Evolutionary conservation across 306 rosid species (phyloP).

Genomic region (Quercus bicolor): DNA sequence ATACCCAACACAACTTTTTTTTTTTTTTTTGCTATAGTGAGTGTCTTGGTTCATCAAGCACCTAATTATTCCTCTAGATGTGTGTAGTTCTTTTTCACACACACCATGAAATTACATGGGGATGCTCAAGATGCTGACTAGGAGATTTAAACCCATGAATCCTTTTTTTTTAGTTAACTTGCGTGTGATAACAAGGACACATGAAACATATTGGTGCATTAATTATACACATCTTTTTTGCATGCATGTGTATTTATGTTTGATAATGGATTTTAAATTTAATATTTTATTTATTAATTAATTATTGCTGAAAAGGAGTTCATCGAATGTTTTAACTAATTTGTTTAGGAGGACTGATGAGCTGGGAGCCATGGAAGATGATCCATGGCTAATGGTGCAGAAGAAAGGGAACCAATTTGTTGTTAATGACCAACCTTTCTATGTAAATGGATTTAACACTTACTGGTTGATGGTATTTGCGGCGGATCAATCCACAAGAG

Average conservation of each 20-base stretch:
- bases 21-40: not conserved
- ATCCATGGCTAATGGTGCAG: constrained; percentile 72
- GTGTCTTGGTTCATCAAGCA: too few species aligned
- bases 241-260: not conserved
- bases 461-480: constrained; percentile 95
- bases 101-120: not conserved
- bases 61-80: too few species aligned
- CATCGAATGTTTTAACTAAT: too few species aligned
- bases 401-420: constrained; percentile 85
- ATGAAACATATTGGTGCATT: too few species aligned
- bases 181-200: too few species aligned
- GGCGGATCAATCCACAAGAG: constrained; percentile 84
- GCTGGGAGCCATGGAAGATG: constrained; percentile 28
- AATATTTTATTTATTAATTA: not conserved
- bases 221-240: not conserved
- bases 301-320: too few species aligned
- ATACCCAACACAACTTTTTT: not conserved
- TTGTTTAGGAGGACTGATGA: constrained; percentile 48
- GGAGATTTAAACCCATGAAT: too few species aligned
- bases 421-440: constrained; percentile 70
- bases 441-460: constrained; percentile 93
- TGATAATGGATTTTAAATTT: not conserved
- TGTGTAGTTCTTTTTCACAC: not conserved
- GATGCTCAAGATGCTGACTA: too few species aligned
- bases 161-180: too few species aligned